Percentiles rank a stretch among this genome's conserved stretches.
Evolutionary conservation across 257 asterid species (phyloP).

Genomic region (Nicotiana otophora): DNA sequence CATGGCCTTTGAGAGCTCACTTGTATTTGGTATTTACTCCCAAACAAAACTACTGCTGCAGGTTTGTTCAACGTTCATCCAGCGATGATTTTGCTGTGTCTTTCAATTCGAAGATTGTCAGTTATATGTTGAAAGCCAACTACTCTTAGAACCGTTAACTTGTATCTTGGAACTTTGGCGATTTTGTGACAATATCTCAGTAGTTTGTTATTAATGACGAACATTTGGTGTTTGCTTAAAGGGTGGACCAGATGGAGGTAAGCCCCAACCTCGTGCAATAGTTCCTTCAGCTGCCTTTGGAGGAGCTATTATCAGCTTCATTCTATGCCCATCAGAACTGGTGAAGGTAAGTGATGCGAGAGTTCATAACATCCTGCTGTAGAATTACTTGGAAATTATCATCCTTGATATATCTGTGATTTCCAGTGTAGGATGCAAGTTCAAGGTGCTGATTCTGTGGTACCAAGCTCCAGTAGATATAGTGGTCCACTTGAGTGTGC

Average conservation of each 20-base stretch:
- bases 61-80: conserved; percentile 33
- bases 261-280: conserved; percentile 69
- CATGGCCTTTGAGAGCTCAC: conserved; percentile 95
- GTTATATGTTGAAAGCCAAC: not conserved
- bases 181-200: not conserved
- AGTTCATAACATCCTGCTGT: conserved; percentile 2
- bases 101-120: not conserved
- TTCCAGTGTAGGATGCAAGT: conserved; percentile 99
- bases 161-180: not conserved
- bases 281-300: conserved; percentile 78
- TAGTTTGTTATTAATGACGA: not conserved
- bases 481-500: conserved; percentile 86
- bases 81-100: not conserved
- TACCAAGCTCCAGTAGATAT: conserved; percentile 51
- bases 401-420: conserved; percentile 21
- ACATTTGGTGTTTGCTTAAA: conserved; percentile 20
- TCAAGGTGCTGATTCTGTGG: conserved; percentile 66
- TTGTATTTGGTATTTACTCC: conserved; percentile 86
- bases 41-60: conserved; percentile 75
- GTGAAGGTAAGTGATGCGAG: conserved; percentile 56
- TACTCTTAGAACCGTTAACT: not conserved
- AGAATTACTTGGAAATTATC: not conserved
- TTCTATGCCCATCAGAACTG: conserved; percentile 90
- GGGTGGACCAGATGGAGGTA: conserved; percentile 52
- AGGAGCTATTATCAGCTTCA: conserved; percentile 80